Conservation (phyloP, 805 yeast species). For the Blastobotrys attinorum region DNA sequence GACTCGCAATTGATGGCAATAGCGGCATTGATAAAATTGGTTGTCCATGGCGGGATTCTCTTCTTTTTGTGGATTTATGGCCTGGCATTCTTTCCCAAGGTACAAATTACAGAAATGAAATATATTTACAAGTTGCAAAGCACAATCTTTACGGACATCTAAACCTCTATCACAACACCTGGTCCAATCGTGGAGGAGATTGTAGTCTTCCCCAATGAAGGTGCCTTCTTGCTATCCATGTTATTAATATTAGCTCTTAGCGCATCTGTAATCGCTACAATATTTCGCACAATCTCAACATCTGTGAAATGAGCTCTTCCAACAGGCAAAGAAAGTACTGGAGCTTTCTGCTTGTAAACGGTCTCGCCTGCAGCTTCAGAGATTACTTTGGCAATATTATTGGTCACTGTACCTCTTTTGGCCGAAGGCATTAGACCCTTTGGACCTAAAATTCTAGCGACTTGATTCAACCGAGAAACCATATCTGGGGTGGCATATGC, state of each 20-base stretch:
- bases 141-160: too few species aligned
- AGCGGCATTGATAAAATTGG: too few species aligned
- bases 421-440: conserved; percentile 81
- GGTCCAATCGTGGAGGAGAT: conserved; percentile 74
- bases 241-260: conserved; percentile 44
- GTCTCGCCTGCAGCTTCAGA: conserved; percentile 53
- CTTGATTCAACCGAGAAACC: conserved; percentile 46
- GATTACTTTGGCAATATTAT: conserved; percentile 51
- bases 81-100: too few species aligned
- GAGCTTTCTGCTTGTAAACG: conserved; percentile 66
- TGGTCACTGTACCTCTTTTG: conserved; percentile 78
- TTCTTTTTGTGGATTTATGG: too few species aligned
- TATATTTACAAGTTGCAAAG: neutral
- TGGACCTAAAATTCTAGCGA: conserved; percentile 83
- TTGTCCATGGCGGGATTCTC: too few species aligned
- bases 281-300: conserved; percentile 62
- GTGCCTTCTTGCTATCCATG: conserved; percentile 61
- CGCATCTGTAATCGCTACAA: conserved; percentile 58
- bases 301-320: conserved; percentile 77
- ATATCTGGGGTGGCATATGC: conserved; percentile 84
- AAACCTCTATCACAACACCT: conserved; percentile 53
- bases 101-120: too few species aligned
- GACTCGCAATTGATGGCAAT: too few species aligned
- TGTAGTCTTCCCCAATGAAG: conserved; percentile 59
- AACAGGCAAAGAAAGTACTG: conserved; percentile 53